Conservation (phyloP, 2,329 filamentous ascomycete genomes). For the Fusarium praegraminearum region DNA sequence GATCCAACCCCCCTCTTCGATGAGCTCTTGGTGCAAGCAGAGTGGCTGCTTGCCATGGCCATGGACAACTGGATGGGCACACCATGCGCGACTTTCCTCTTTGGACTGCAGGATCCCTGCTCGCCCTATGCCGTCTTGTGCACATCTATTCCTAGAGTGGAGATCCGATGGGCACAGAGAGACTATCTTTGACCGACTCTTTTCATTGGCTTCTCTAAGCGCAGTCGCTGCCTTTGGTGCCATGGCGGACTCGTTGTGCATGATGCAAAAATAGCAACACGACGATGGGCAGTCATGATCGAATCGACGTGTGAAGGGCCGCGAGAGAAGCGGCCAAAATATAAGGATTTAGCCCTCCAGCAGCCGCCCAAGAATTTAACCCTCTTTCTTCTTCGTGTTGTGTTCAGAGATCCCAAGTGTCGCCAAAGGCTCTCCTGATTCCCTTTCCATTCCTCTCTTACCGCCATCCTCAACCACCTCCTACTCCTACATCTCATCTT, state of each 20-base stretch:
- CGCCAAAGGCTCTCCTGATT: constrained; percentile 58
- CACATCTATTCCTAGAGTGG: constrained; percentile 51
- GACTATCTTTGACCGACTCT: constrained; percentile 46
- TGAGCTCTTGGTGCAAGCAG: constrained; percentile 41
- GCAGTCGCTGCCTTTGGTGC: constrained; percentile 53
- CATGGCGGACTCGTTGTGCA: constrained; percentile 46
- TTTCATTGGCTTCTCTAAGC: constrained; percentile 63
- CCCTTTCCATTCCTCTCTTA: constrained; percentile 50
- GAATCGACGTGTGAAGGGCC: constrained; percentile 52
- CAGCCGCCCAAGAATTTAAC: constrained; percentile 56
- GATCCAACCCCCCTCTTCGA: constrained; percentile 36
- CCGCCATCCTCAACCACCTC: constrained; percentile 51
- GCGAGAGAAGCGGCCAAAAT: constrained; percentile 62
- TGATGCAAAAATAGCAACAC: constrained; percentile 57
- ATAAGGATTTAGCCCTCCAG: constrained; percentile 68
- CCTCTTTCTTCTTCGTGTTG: constrained; percentile 55
- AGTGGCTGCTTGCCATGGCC: constrained; percentile 43
- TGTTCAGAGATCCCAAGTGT: constrained; percentile 64
- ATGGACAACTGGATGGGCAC: constrained; percentile 45
- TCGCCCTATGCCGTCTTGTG: constrained; percentile 42
- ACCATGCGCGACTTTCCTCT: constrained; percentile 50
- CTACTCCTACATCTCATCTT: constrained; percentile 46
- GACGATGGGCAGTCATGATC: constrained; percentile 43
- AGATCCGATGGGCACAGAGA: constrained; percentile 38
- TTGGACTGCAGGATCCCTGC: constrained; percentile 40